A percentile compares a stretch with the other conserved stretches of the same genome.
These are phyloP conservation scores for Candida verbasci DNA, from an alignment of 805 yeast species.

Conservation along the genomic window DNA sequence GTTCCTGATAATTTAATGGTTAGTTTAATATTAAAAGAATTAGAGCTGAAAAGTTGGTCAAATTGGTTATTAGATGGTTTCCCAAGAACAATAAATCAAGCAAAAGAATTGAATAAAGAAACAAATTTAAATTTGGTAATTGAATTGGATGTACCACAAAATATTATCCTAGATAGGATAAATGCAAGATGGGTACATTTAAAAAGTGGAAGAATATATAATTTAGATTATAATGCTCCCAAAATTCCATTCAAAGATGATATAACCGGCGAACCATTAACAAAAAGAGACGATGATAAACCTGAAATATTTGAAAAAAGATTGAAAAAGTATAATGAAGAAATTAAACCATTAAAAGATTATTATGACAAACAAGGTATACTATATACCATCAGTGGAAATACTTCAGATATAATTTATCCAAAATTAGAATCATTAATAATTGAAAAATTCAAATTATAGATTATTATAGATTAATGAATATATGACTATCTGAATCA, in stretches of 20 bases:
- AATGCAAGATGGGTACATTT: constrained; percentile 81
- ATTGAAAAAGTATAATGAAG: constrained; percentile 54
- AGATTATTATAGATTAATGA: too few species aligned
- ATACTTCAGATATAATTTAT: constrained; percentile 77
- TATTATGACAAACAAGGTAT: constrained; percentile 48
- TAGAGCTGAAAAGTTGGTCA: constrained; percentile 42
- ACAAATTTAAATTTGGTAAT: constrained; percentile 70
- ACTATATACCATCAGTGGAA: constrained; percentile 59
- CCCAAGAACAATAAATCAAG: constrained; percentile 79
- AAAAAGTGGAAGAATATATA: constrained; percentile 84
- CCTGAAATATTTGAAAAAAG: constrained; percentile 67
- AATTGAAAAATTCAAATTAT: neutral
- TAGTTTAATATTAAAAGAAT: constrained; percentile 47
- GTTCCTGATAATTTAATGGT: constrained; percentile 74
- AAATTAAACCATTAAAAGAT: constrained; percentile 60
- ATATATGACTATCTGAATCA: too few species aligned
- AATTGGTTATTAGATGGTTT: constrained; percentile 87
- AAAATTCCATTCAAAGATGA: constrained; percentile 78
- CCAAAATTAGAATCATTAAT: constrained; percentile 52
- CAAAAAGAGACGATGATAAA: constrained; percentile 80
- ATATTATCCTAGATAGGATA: constrained; percentile 75
- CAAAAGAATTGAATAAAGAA: constrained; percentile 46
- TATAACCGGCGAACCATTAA: constrained; percentile 80
- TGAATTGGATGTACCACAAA: constrained; percentile 80
- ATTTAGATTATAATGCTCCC: constrained; percentile 85